These are phyloP conservation scores for Coemansia sp. DNA, from an alignment of 192 early-diverging fungal species.

Conservation along the genomic window DNA sequence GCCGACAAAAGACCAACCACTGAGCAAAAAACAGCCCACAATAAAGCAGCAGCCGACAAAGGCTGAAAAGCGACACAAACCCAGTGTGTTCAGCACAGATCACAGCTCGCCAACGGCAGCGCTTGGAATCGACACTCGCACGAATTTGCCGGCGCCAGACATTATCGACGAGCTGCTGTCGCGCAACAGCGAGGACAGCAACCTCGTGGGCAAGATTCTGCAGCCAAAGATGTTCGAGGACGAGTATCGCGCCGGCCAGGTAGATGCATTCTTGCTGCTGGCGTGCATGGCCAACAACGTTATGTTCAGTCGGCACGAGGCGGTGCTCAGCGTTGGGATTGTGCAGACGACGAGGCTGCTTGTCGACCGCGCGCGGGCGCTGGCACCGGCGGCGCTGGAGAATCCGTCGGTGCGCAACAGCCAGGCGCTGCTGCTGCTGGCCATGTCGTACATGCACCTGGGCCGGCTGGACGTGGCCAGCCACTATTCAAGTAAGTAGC, in stretches of 20 bases:
- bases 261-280: slow-evolving; percentile 29
- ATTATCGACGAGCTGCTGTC: slow-evolving; percentile 36
- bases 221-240: slow-evolving; percentile 29
- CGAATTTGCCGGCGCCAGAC: slow-evolving; percentile 26
- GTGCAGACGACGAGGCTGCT: slow-evolving; percentile 18
- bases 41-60: background rate
- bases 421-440: slow-evolving; percentile 33
- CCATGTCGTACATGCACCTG: slow-evolving; percentile 37
- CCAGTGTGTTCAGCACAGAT: background rate
- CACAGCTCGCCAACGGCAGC: background rate
- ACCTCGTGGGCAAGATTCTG: slow-evolving; percentile 42
- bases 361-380: slow-evolving; percentile 31
- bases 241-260: slow-evolving; percentile 13
- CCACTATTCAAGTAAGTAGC: slow-evolving; percentile 49
- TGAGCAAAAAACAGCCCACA: background rate
- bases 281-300: slow-evolving; percentile 43
- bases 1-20: background rate
- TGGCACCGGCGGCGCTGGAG: slow-evolving; percentile 39
- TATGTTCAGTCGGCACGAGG: slow-evolving; percentile 38
- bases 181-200: slow-evolving; percentile 29
- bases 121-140: slow-evolving; percentile 28
- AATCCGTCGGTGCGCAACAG: slow-evolving; percentile 20
- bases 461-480: slow-evolving; percentile 36
- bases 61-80: background rate
- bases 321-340: slow-evolving; percentile 13